Base-by-base conservation (phyloP, 2,329 filamentous ascomycete genomes). In the Phaeosphaeriaceae sp. region DNA sequence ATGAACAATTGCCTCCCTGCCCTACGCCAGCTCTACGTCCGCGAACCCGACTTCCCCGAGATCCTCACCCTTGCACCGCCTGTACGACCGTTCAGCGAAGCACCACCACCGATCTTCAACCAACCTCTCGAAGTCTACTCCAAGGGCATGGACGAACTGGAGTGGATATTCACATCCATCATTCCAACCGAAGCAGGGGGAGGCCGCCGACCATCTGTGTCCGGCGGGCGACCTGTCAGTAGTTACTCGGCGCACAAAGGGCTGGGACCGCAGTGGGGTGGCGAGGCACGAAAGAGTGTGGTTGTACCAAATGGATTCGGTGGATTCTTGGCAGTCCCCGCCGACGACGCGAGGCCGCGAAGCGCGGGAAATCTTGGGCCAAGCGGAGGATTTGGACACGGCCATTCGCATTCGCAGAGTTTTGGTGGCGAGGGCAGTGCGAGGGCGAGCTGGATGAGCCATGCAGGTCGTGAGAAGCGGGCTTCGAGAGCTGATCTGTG, bases 41-140 rank as follows among this genome's bases (percentile, higher is more conserved):
- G 92, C 51, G 93, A 97, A 69, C 86, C 90, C 24, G 84, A 86
- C 50, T 97, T 98, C 73, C 89, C 93, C 1, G 92, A 96, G 66
- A 85, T 89, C 11, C 86, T 97, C 6, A 84, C 93, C 15, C 83
- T 94, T 7, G 86, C 88, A 1, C 90, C 90, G 1, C 89, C 91
- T 2, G 82, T 81, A 1, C 80, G 83, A 7, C 77, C 83, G 1
- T 86, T 85, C 60, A 82, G 81, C 21, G 78, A 80, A 58, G 74
- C 69, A 17, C 71, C 72, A 36, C 63, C 65, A 17, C 71, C 72
- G 10, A 78, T 78, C 21, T 80, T 89, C 62, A 79, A 80, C 25
- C 86, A 88, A 63, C 82, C 84, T 1, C 79, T 90, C 21, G 83
- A 87, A 62, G 83, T 90, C 40, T 90, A 87, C 73, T 86, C 83